These are phyloP conservation scores for Penicillium crustosum DNA, from an alignment of 2,329 filamentous ascomycete genomes.

Conservation along the genomic window DNA sequence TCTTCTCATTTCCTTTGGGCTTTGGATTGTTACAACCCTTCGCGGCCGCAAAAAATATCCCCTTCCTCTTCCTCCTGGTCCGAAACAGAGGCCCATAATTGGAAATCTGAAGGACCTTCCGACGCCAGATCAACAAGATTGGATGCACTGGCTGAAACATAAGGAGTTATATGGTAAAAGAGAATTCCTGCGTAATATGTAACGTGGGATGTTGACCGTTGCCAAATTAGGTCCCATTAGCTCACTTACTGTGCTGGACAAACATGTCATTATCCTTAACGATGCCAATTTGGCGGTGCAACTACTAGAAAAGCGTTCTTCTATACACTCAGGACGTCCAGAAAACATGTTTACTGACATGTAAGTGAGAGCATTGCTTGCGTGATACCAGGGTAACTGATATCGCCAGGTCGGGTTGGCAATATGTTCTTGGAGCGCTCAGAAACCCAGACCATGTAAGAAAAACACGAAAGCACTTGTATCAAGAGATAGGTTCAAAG, in stretches of 20 bases:
- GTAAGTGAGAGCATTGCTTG: conserved; percentile 21
- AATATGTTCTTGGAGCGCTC: conserved; percentile 35
- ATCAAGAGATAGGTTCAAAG: conserved; percentile 48
- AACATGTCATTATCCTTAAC: conserved; percentile 36
- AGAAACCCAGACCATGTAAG: conserved; percentile 40
- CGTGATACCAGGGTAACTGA: not conserved
- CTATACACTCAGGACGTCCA: conserved; percentile 29
- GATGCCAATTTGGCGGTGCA: conserved; percentile 30
- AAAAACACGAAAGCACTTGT: conserved; percentile 48
- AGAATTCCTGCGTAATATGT: not conserved
- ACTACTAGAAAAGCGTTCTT: conserved; percentile 33
- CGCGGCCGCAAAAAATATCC: not conserved
- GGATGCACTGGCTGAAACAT: conserved; percentile 43
- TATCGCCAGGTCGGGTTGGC: conserved; percentile 36
- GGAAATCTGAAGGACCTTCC: conserved; percentile 54
- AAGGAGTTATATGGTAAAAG: conserved; percentile 39
- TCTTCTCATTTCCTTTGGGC: not conserved
- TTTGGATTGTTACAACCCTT: not conserved
- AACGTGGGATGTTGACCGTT: not conserved
- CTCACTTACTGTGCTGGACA: conserved; percentile 36
- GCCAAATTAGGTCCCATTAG: conserved; percentile 30
- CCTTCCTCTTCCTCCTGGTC: conserved; percentile 49
- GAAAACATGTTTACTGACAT: conserved; percentile 34
- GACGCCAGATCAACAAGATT: conserved; percentile 35
- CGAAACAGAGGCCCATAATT: conserved; percentile 47